These are phyloP conservation scores for Cymodocea nodosa DNA, from an alignment of 116 monocot species.

Conservation along the genomic window DNA sequence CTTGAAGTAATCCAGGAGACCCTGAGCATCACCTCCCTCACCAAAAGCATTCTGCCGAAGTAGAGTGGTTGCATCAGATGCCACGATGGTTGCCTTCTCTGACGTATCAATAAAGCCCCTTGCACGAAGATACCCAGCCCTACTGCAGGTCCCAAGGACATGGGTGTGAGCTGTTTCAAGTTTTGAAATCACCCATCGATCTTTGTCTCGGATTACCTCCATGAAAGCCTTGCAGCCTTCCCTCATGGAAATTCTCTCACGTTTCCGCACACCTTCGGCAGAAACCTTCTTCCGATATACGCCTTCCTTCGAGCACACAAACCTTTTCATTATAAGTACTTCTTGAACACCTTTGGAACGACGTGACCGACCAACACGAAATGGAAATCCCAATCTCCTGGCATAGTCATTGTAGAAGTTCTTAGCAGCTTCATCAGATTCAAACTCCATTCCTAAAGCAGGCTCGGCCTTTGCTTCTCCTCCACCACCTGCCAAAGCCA, in stretches of 20 bases:
- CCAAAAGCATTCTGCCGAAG: conserved; percentile 60
- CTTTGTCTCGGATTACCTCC: conserved; percentile 82
- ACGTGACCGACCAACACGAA: conserved; percentile 85
- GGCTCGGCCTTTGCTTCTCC: conserved; percentile 55
- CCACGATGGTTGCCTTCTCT: conserved; percentile 45
- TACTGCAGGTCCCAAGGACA: conserved; percentile 76
- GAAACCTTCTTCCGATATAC: conserved; percentile 71
- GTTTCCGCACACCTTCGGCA: conserved; percentile 60
- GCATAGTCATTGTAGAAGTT: conserved; percentile 95
- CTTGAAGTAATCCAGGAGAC: conserved; percentile 76
- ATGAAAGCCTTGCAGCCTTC: conserved; percentile 98
- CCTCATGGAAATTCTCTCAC: conserved; percentile 84
- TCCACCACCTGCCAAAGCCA: conserved; percentile 9
- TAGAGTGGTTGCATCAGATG: conserved; percentile 49
- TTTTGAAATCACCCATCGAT: conserved; percentile 85
- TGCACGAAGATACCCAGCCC: conserved; percentile 84
- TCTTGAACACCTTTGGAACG: conserved; percentile 90
- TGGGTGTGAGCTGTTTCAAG: conserved; percentile 89
- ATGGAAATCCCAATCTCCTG: conserved; percentile 76
- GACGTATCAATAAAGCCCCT: conserved; percentile 64
- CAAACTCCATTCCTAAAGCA: conserved; percentile 70
- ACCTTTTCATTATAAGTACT: conserved; percentile 90
- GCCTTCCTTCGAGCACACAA: conserved; percentile 96
- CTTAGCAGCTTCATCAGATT: conserved; percentile 92
- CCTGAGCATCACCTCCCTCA: conserved; percentile 78